Percentiles rank a stretch among this genome's conserved stretches.
Conservation (phyloP, 2,329 filamentous ascomycete genomes). For the Fusarium pilosicola region DNA sequence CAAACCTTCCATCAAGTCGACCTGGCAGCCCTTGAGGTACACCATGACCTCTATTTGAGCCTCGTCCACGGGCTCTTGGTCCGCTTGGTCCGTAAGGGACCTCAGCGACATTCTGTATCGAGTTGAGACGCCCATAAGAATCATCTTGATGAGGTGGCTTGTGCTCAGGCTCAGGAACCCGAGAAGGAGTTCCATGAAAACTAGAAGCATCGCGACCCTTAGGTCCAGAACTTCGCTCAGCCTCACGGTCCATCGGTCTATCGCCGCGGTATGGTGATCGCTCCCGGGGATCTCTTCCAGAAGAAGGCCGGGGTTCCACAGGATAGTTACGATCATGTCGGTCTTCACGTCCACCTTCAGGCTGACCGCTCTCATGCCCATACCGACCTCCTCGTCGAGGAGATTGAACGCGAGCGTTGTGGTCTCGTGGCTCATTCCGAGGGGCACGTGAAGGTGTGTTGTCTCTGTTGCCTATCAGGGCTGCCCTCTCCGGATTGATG, state of each 20-base stretch:
- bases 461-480: conserved; percentile 55
- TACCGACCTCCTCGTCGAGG: conserved; percentile 56
- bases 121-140: conserved; percentile 70
- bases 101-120: conserved; percentile 57
- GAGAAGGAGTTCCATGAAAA: conserved; percentile 51
- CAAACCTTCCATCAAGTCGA: conserved; percentile 57
- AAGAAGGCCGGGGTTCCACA: conserved; percentile 44
- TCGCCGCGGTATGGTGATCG: conserved; percentile 51
- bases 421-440: conserved; percentile 59
- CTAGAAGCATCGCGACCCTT: conserved; percentile 53
- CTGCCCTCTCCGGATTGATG: conserved; percentile 61
- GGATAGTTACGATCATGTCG: conserved; percentile 56
- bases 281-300: conserved; percentile 47
- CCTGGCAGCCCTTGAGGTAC: conserved; percentile 50
- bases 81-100: conserved; percentile 69
- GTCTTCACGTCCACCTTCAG: conserved; percentile 58
- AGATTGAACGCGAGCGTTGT: conserved; percentile 56
- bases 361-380: conserved; percentile 43
- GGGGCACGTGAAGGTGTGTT: conserved; percentile 49
- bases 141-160: conserved; percentile 66
- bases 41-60: conserved; percentile 52
- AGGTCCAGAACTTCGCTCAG: conserved; percentile 46
- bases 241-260: conserved; percentile 53
- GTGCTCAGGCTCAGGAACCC: conserved; percentile 60
- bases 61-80: conserved; percentile 62